A percentile compares a stretch with the other conserved stretches of the same genome.
These are phyloP conservation scores for Clavariopsis aquatica DNA, from an alignment of 495 filamentous ascomycete species.

Conservation along the genomic window DNA sequence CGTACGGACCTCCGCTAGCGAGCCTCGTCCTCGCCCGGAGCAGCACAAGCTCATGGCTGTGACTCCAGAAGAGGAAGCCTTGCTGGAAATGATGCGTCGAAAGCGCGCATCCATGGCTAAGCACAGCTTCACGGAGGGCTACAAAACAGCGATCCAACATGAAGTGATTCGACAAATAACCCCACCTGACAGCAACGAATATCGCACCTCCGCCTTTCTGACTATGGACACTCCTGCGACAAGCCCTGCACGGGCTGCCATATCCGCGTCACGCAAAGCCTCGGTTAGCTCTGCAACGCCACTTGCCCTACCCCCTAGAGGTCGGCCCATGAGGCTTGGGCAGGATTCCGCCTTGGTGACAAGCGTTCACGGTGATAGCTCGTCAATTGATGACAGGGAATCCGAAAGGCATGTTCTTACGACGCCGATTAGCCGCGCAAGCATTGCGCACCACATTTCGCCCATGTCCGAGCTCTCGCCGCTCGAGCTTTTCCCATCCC, in stretches of 20 bases:
- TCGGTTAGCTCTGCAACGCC: constrained; percentile 8
- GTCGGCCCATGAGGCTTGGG: constrained; percentile 5
- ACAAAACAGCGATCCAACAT: constrained; percentile 39
- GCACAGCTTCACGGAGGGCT: constrained; percentile 63
- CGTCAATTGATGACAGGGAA: constrained; percentile 21
- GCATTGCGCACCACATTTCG: constrained; percentile 9
- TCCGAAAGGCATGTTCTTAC: not conserved
- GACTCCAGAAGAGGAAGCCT: constrained; percentile 78
- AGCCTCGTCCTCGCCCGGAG: constrained; percentile 21
- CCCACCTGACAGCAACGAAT: constrained; percentile 8
- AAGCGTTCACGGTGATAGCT: constrained; percentile 33
- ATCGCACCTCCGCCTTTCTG: constrained; percentile 36
- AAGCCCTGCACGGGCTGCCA: constrained; percentile 3
- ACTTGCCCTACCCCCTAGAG: constrained; percentile 20
- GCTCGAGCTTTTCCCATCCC: constrained; percentile 31
- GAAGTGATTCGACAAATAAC: constrained; percentile 19
- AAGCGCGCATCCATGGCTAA: constrained; percentile 77
- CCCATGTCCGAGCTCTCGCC: constrained; percentile 29
- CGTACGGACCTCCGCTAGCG: constrained; percentile 24
- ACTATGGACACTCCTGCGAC: constrained; percentile 27
- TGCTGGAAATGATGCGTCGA: constrained; percentile 77
- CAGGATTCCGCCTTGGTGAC: constrained; percentile 10
- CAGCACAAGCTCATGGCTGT: constrained; percentile 72
- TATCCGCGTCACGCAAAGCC: not conserved
- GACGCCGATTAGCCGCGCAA: constrained; percentile 7